phyloP scores from a whole-genome alignment of 2,329 filamentous ascomycete species.

The Myriosclerotinia scirpicola region DNA sequence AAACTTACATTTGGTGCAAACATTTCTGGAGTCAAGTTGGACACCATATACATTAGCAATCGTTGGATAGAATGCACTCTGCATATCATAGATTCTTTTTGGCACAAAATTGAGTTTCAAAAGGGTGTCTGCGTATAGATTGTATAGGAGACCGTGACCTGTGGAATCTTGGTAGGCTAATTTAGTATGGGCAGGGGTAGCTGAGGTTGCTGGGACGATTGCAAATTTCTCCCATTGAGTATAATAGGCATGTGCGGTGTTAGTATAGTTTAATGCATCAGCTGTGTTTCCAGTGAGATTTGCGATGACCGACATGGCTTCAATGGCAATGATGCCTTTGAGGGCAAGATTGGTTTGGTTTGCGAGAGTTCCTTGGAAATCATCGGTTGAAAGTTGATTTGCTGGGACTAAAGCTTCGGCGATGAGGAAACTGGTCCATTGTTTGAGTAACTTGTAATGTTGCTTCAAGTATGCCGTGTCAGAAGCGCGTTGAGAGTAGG shows the following conservation, averaged over 20 bases:
- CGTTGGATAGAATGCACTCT: conserved; percentile 73
- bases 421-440: conserved; percentile 78
- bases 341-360: conserved; percentile 81
- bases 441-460: conserved; percentile 71
- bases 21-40: conserved; percentile 76
- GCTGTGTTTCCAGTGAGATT: conserved; percentile 57
- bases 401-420: conserved; percentile 71
- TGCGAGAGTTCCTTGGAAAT: conserved; percentile 76
- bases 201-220: conserved; percentile 59
- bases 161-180: conserved; percentile 69
- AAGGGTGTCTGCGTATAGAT: conserved; percentile 77
- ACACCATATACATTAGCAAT: conserved; percentile 75
- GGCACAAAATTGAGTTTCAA: conserved; percentile 78
- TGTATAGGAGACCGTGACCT: conserved; percentile 62
- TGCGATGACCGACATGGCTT: conserved; percentile 74
- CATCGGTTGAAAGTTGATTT: conserved; percentile 78
- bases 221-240: conserved; percentile 69
- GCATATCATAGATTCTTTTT: conserved; percentile 71
- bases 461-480: conserved; percentile 58
- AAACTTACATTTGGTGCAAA: conserved; percentile 68
- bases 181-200: conserved; percentile 65
- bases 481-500: conserved; percentile 58
- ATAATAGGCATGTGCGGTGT: conserved; percentile 68
- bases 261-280: conserved; percentile 59
- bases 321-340: conserved; percentile 81